Evolutionary conservation across 441 rosid species (phyloP).

Genomic region (Pelargonium myrrhifolium): DNA sequence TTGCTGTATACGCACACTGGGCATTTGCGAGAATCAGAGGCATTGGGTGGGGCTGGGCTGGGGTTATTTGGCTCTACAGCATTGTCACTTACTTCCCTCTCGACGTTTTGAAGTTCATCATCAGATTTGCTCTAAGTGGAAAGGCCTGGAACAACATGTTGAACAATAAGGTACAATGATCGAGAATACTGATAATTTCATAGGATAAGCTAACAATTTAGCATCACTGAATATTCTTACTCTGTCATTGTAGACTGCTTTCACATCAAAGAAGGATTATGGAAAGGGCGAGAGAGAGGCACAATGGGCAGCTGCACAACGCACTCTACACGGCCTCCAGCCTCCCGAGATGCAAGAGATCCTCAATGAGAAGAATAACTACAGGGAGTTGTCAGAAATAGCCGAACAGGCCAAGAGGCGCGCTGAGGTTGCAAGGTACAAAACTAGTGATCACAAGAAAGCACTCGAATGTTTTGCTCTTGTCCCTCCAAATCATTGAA

Average conservation of each 20-base stretch:
- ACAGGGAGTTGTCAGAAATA: slow-evolving; percentile 46
- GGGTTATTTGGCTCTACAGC: slow-evolving; percentile 61
- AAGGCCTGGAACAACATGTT: slow-evolving; percentile 55
- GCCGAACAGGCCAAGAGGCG: slow-evolving; percentile 63
- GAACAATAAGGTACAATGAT: no score
- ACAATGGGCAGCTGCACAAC: slow-evolving; percentile 65
- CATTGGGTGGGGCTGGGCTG: slow-evolving; percentile 72
- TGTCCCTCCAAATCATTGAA: no score
- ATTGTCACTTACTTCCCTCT: slow-evolving; percentile 43
- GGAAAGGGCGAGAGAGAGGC: slow-evolving; percentile 68
- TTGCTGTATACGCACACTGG: slow-evolving; percentile 58
- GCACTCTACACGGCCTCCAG: slow-evolving; percentile 60
- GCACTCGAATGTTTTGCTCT: no score
- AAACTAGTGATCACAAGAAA: neutral
- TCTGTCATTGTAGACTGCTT: slow-evolving; percentile 38
- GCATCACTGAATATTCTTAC: no score
- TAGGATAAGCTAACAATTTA: no score
- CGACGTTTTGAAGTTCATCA: slow-evolving; percentile 46
- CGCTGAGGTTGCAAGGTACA: slow-evolving; percentile 62
- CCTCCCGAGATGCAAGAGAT: slow-evolving; percentile 29
- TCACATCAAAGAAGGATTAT: slow-evolving; percentile 64
- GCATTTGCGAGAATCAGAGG: slow-evolving; percentile 48
- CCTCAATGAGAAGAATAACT: slow-evolving; percentile 36
- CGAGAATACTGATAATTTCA: no score
- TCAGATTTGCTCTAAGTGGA: slow-evolving; percentile 41